Evolutionary conservation across 106 monocot genomes (phyloP), one percentile per base, ranked within the genome.

Genomic region (Phalaenopsis equestris): DNA sequence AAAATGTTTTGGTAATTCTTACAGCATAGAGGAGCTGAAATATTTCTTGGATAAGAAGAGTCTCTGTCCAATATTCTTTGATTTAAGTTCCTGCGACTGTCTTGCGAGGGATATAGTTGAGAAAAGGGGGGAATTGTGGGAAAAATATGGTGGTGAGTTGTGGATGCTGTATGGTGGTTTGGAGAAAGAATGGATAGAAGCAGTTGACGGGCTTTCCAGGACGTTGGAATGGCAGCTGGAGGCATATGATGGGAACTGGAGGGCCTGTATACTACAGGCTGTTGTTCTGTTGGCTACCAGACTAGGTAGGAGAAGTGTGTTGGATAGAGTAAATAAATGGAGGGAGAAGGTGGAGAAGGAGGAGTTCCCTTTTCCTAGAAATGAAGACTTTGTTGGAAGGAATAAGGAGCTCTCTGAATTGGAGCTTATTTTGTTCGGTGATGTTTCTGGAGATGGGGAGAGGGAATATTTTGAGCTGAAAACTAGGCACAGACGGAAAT

Each of bases 81-180:
- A 93, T 78, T 79, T 96, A 77, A 76, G 87, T 74, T 65, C 84
- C 21, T 81, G 57, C 18, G 93, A 96, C 75, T 96, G 96, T 76
- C 84, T 96, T 80, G 87, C 93, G 1, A 90, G 96, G 83, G 96
- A 96, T 73, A 87, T 96, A 72, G 80, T 96, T 36, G 96, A 96
- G 87, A 90, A 74, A 57, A 90, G 87, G 75, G 96, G 93, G 65
- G 93, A 90, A 56, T 49, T 93, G n/a, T 96, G 96, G 96, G 96
- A 96, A 84, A 96, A 68, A 77, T 87, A 93, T 81, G 96, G 96
- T 1, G 96, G 96, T 77, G 90, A 96, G 67, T 79, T 96, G 11
- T 96, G 96, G 96, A 84, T 89, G 88, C 47, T 83, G 39, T 96
- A 96, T 81, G 93, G 88, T 70, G 96, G 96, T 5, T 42, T 85